Base-by-base conservation (phyloP, 768 basidiomycete genomes). In the Naganishia friedmannii region DNA sequence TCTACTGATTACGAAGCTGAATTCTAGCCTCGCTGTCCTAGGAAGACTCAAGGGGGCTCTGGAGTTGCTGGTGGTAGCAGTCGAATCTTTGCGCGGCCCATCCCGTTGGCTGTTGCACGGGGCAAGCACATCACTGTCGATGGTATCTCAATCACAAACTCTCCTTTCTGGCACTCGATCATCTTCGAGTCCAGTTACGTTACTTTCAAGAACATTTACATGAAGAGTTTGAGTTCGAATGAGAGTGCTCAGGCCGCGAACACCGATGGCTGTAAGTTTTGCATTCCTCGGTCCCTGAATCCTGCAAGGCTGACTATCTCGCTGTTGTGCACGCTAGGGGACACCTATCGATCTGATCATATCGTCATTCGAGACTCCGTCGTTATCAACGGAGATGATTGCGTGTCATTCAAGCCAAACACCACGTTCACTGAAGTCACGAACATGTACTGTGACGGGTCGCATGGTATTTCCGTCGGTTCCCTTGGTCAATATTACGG, bases 381-480 rank as follows among this genome's bases (percentile, higher is more conserved):
- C 46, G 78, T 85, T 54, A 74, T 82, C 74, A 84, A 84, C 63
- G 83, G 82, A 48, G 84, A 84, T 69, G 84, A 84, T 46, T 74
- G 75, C 46, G 87, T 89, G 19, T 83, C 81, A 0, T 83, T 85
- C 81, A 85, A 85, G 73, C 84, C 84, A 10, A 85, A 86, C 72
- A 78, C 87, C 0, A 88, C 88, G 0, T 86, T 87, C 73, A 83
- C 87, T 67, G 74, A 85, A 12, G 87, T 88, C 3, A 81, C 84
- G 23, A 85, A 87, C 74, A 80, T 88, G 29, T 80, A 84, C 70
- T 89, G 88, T 74, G 86, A 84, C 65, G 74, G 67, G 0, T 54
- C 69, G 19, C 87, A 86, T 73, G 86, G 87, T 6, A 86, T 87
- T 57, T 86, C 86, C 32, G 84, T 86, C 37, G 87, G 87, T 1